Evolutionary conservation across 202 grass and related monocot species (phyloP), one percentile per base, ranked within the genome.

Genomic region (Bolboschoenoplectus hybrid): DNA sequence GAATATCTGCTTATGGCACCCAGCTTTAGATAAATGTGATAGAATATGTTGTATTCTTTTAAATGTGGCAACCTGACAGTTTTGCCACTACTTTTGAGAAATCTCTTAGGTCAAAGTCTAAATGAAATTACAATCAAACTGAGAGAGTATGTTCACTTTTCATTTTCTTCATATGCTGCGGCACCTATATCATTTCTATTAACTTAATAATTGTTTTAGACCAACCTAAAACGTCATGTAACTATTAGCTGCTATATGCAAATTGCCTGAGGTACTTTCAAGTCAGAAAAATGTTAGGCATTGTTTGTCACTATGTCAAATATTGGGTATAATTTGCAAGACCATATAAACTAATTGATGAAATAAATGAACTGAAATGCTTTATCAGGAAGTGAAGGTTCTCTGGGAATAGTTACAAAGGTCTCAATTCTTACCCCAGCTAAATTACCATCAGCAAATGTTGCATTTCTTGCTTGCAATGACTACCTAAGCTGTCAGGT

Each of bases 401-500:
- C 93, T 7, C 89, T 98, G 73, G 96, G 93, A 85, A 85, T 98
- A 87, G 90, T 98, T 79, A 98, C 96, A 50, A 95, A 94, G 87
- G 83, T 94, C 85, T 89, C 93, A 87, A 85, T 98, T 89, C 93
- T 98, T 88, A 89, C 90, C 10, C 96, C 96, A 85, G 89, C 90
- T 86, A 98, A 95, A 86, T 87, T 95, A 89, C 81, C 82, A 39
- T 92, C 96, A 81, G 92, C 82, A 75, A 98, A 95, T 88, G 88
- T 95, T 83, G 91, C 96, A 86, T 94, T 95, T 89, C 93, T 98
- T 89, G 92, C 91, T 79, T 98, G 96, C 86, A 82, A 94, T 87
- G 96, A 98, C 80, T 95, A 95, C 92, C 86, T 86, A 85, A 95
- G 91, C 87, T 98, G 96, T 62, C 96, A 98, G 93, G 96, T 95